Conservation (phyloP, 192 early-diverging fungal species). For the Pecoramyces ruminantium region DNA sequence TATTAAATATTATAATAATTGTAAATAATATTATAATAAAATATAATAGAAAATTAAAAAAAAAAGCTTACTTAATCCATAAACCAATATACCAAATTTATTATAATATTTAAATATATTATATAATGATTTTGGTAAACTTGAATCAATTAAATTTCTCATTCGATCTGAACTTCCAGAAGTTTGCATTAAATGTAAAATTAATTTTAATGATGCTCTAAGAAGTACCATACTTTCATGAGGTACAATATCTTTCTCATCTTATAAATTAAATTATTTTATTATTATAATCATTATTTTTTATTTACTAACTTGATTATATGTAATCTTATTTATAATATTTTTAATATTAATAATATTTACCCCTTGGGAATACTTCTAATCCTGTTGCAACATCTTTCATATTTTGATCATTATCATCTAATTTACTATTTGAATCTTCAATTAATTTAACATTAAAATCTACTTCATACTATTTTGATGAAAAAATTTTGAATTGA, state of each 20-base stretch:
- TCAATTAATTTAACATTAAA: not conserved
- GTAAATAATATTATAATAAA: not conserved
- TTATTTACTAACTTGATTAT: not conserved
- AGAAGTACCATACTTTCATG: slow-evolving; percentile 59
- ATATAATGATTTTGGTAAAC: slow-evolving; percentile 57
- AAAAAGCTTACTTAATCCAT: slow-evolving; percentile 47
- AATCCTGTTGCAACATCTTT: not conserved
- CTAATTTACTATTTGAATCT: not conserved
- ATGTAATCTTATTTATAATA: too few relatives aligned
- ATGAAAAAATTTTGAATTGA: too few relatives aligned
- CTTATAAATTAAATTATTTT: not conserved
- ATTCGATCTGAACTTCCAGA: slow-evolving; percentile 75
- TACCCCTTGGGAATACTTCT: not conserved
- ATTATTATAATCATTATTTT: not conserved
- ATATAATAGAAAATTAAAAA: not conserved
- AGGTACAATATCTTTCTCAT: slow-evolving; percentile 11
- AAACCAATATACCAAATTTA: slow-evolving; percentile 60
- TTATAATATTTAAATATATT: slow-evolving; percentile 53
- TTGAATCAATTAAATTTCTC: slow-evolving; percentile 84
- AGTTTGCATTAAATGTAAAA: slow-evolving; percentile 88
- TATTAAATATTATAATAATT: too few relatives aligned
- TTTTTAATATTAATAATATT: not conserved
- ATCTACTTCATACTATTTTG: not conserved
- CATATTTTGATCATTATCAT: not conserved
- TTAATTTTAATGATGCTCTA: slow-evolving; percentile 78